A percentile compares a stretch with the other conserved stretches of the same genome.
Evolutionary conservation across 441 rosid genomes (phyloP).

Genomic region (Kokia cookei): DNA sequence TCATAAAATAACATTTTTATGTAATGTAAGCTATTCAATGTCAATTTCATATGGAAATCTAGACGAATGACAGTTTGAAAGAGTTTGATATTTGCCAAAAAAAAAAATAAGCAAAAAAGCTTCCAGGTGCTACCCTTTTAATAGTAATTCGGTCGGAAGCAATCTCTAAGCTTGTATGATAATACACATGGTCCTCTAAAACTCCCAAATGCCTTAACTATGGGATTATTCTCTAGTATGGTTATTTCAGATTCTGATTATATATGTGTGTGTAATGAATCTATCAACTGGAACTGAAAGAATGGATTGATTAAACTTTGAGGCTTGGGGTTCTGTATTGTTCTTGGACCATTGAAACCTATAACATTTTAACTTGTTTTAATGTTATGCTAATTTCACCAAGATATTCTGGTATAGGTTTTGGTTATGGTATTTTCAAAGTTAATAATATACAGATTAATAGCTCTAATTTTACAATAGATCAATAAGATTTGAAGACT

Average conservation of each 20-base stretch:
- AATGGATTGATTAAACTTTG: no score
- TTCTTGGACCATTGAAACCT: no score
- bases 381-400: no score
- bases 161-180: slow-evolving; percentile 19
- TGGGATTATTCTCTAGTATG: not conserved
- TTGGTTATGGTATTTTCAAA: no score
- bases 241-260: not conserved
- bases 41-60: slow-evolving; percentile 28
- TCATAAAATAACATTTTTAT: slow-evolving; percentile 26
- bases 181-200: not conserved
- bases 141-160: slow-evolving; percentile 13
- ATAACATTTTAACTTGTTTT: no score
- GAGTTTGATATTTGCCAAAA: slow-evolving; percentile 15
- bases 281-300: not conserved
- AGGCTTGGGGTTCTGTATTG: no score
- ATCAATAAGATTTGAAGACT: no score
- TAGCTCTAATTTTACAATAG: no score
- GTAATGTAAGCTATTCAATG: slow-evolving; percentile 35
- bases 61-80: slow-evolving; percentile 29
- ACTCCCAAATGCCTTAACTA: not conserved
- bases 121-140: slow-evolving; percentile 16
- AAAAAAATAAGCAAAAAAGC: slow-evolving; percentile 2
- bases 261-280: not conserved
- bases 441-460: no score
- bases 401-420: no score